phyloP scores from a whole-genome alignment of 1,284 basidiomycete species.

The Naganishia cerealis region DNA sequence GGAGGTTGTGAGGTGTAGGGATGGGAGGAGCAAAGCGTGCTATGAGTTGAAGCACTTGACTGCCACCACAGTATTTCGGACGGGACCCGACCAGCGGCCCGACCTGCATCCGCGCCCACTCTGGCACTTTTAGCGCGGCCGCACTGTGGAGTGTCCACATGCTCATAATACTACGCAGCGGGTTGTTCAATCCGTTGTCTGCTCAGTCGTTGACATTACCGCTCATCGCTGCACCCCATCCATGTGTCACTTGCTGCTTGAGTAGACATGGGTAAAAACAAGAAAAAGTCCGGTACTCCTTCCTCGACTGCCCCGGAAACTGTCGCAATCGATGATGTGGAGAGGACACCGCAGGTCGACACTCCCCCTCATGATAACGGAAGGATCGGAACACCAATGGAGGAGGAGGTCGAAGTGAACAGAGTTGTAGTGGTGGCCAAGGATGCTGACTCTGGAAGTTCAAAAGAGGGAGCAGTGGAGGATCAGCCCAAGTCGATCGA shows the following conservation, averaged over 20 bases:
- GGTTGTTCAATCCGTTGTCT: no score
- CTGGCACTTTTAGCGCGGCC: no score
- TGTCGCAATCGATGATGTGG: background rate
- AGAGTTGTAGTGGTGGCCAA: background rate
- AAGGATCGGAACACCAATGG: background rate
- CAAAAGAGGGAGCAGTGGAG: background rate
- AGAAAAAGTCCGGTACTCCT: conserved; percentile 20
- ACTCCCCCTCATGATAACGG: conserved; percentile 1
- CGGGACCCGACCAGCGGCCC: no score
- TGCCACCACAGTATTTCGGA: no score
- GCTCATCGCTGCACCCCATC: background rate
- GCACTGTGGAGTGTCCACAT: no score
- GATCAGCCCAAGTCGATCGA: background rate
- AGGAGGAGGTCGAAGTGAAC: background rate
- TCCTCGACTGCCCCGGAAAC: background rate
- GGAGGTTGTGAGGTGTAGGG: background rate
- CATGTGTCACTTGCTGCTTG: background rate
- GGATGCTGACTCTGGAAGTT: background rate
- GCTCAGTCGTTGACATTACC: background rate
- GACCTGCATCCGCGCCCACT: no score
- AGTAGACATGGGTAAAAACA: conserved; percentile 24
- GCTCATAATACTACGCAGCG: no score
- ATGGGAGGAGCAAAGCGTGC: no score
- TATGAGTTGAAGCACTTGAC: no score
- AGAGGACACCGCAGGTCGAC: background rate